Conservation (phyloP, 2,329 filamentous ascomycete genomes). For the Lasiodiplodia citricola region DNA sequence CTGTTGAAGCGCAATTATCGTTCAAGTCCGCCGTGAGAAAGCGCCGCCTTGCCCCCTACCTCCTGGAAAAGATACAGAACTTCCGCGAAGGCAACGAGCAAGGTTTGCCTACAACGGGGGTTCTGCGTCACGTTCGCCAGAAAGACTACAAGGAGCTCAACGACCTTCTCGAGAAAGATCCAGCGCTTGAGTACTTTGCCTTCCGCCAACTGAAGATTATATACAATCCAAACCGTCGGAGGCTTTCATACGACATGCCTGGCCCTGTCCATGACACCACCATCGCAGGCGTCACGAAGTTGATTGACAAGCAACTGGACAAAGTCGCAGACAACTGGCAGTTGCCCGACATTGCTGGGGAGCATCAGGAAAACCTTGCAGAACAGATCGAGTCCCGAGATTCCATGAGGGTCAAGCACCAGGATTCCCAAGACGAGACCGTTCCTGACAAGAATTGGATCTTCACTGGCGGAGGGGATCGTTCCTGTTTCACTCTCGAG, state of each 20-base stretch:
- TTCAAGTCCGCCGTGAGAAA: not conserved
- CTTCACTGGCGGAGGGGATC: not conserved
- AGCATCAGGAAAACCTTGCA: not conserved
- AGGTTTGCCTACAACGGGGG: not conserved
- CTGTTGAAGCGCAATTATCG: no score
- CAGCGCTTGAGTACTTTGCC: no score
- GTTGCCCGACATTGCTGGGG: not conserved
- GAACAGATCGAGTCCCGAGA: not conserved
- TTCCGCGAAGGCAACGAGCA: not conserved
- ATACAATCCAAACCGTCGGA: not conserved
- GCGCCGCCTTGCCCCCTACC: no score
- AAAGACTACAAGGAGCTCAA: not conserved
- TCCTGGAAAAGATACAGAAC: not conserved
- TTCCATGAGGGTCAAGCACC: accelerated
- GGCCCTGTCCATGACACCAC: not conserved
- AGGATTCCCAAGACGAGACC: not conserved
- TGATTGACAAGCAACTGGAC: not conserved
- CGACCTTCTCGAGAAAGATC: not conserved
- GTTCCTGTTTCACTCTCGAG: not conserved
- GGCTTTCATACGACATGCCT: not conserved
- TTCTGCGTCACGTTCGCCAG: not conserved
- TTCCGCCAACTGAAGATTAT: not conserved
- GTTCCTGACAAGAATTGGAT: not conserved
- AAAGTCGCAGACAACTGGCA: not conserved
- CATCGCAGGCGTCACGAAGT: not conserved